Percentiles rank a stretch among this genome's conserved stretches.
These are phyloP conservation scores for Erodium chrysanthum DNA, from an alignment of 441 rosid species.

Conservation along the genomic window DNA sequence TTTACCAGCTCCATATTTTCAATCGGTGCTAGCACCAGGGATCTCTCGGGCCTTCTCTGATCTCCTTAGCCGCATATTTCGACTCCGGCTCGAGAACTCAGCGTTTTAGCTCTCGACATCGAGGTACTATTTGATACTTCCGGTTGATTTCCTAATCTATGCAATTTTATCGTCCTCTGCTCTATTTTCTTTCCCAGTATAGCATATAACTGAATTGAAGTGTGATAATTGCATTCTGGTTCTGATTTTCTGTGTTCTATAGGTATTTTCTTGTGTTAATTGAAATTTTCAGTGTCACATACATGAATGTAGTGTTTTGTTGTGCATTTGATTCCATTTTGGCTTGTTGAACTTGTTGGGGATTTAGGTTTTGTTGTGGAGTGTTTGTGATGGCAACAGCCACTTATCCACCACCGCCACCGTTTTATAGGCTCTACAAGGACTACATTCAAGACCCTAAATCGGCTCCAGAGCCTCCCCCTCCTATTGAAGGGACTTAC, in stretches of 20 bases:
- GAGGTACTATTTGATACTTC: background rate
- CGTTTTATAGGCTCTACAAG: conserved; percentile 79
- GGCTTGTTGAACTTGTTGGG: background rate
- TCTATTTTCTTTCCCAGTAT: background rate
- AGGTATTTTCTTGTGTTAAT: background rate
- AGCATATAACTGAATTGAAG: background rate
- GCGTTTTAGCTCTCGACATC: background rate
- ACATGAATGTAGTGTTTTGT: background rate
- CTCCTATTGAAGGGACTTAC: conserved; percentile 66
- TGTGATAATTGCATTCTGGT: background rate
- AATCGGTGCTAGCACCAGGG: background rate
- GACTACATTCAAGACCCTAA: conserved; percentile 53
- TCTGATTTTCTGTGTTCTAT: background rate
- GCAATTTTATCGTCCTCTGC: background rate
- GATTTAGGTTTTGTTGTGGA: conserved; percentile 5
- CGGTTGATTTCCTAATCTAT: background rate
- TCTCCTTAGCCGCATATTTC: background rate
- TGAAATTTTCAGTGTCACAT: background rate
- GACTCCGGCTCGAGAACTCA: background rate
- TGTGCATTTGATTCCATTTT: background rate
- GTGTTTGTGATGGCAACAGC: conserved; percentile 63
- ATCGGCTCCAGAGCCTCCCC: conserved; percentile 71
- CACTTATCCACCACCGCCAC: conserved; percentile 84
- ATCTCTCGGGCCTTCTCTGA: background rate
- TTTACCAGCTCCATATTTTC: background rate